These are phyloP conservation scores for Herpetospermum pedunculosum DNA, from an alignment of 306 rosid species.

Conservation along the genomic window DNA sequence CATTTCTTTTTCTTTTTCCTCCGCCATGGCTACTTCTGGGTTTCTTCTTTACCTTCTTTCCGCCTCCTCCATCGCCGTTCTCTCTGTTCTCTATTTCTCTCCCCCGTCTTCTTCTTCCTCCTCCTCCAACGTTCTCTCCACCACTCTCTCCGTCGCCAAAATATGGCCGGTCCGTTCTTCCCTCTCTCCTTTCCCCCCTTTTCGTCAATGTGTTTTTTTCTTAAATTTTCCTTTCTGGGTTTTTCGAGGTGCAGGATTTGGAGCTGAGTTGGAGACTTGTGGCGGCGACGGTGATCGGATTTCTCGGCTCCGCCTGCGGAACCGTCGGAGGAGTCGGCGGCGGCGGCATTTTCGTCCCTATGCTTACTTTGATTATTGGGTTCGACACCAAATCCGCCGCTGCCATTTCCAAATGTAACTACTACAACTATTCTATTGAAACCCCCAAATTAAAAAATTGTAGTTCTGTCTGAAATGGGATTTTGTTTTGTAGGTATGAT, in stretches of 20 bases:
- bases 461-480: no score
- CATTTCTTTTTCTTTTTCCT: neutral
- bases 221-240: neutral
- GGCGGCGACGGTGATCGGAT: constrained; percentile 67
- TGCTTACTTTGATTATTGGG: constrained; percentile 78
- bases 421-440: no score
- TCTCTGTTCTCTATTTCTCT: constrained; percentile 35
- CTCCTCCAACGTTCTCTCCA: neutral
- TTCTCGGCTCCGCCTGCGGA: constrained; percentile 85
- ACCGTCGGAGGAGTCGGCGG: constrained; percentile 97
- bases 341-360: constrained; percentile 94
- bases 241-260: constrained; percentile 38
- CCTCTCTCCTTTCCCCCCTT: neutral
- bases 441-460: no score
- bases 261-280: constrained; percentile 50
- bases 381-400: constrained; percentile 93
- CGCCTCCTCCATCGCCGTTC: constrained; percentile 40
- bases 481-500: constrained; percentile 55
- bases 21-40: constrained; percentile 33
- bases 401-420: constrained; percentile 94
- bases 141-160: neutral
- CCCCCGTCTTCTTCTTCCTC: constrained; percentile 10
- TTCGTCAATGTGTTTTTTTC: neutral
- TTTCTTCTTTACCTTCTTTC: constrained; percentile 46
- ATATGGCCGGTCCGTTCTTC: constrained; percentile 67